Evolutionary conservation across 2,329 filamentous ascomycete genomes (phyloP), one percentile per base, ranked within the genome.

Genomic region (Talaromyces sp.): DNA sequence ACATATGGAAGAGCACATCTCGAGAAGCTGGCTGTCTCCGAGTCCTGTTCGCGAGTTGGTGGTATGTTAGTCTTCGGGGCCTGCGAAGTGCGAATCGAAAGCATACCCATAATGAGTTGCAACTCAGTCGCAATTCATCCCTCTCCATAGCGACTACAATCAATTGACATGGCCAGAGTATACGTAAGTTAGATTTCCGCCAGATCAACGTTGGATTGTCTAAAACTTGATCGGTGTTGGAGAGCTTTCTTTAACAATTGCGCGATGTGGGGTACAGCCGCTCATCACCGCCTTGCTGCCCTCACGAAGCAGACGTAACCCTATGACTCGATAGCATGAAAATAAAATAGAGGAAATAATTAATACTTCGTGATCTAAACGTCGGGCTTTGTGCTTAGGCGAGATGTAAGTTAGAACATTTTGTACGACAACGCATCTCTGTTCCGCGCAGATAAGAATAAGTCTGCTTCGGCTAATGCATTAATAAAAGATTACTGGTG

Each of bases 1-100:
- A 75, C 53, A 57, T 73, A 75, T 7, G 65, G 68, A 62, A 75
- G 62, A 53, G 68, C 71, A 65, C 74, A 76, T 52, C 63, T 64
- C 24, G 71, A 72, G 21, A 75, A 57, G 61, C 67, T 69, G 27
- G 74, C 75, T 64, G 71, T 71, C 35, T 67, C 64, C 41, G 74
- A 71, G 64, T 77, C 72, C 75, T 77, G 60, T 43, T 2, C 57
- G 61, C 56, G 53, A n/a, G 52, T 55, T 21, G 26, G 29, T 21
- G 26, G 29, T 29, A 52, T 21, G 26, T 52, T 29, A 52, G 19
- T 9, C 19, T 7, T 14, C 48, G 24, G 17, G 48, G 3, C 19
- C 11, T 4, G 43, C 43, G 19, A 38, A 24, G 43, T 46, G 43
- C n/a, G 9, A 24, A 46, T 56, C 21, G 26, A 41, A 21, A 14